Percentiles rank a stretch among this genome's conserved stretches.
Conservation (phyloP, 306 rosid species). For the Fagus crenata region DNA sequence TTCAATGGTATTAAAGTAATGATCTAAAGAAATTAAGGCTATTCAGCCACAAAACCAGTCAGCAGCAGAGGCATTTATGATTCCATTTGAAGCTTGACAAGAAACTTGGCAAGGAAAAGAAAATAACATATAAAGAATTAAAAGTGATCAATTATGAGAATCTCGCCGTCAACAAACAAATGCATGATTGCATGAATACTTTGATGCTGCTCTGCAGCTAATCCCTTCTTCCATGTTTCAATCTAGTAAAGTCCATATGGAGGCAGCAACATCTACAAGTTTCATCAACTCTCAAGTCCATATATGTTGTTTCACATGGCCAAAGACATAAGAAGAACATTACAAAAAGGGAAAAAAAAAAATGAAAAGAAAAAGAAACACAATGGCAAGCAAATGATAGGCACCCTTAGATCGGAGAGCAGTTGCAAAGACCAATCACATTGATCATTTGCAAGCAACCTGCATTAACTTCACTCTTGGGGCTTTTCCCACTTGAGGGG, state of each 20-base stretch:
- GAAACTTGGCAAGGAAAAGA: neutral
- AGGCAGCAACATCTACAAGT: neutral
- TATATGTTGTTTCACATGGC: neutral
- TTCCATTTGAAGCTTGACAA: neutral
- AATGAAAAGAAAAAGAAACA: slow-evolving; percentile 9
- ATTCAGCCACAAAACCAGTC: neutral
- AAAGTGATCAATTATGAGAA: neutral
- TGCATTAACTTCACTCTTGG: slow-evolving; percentile 22
- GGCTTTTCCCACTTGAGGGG: slow-evolving; percentile 59
- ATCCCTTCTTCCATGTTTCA: too few relatives aligned
- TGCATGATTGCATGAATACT: neutral
- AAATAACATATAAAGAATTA: neutral
- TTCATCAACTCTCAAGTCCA: slow-evolving; percentile 10
- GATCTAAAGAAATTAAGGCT: neutral
- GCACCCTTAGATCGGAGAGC: neutral
- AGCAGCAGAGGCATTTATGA: neutral
- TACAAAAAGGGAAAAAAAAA: neutral
- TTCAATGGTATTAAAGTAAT: too few relatives aligned
- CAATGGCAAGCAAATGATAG: slow-evolving; percentile 12
- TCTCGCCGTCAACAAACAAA: neutral
- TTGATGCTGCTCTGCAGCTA: slow-evolving; percentile 5
- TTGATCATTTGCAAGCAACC: slow-evolving; percentile 21
- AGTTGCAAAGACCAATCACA: slow-evolving; percentile 24
- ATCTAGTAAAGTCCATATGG: neutral
- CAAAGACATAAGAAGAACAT: slow-evolving; percentile 6